phyloP scores from a whole-genome alignment of 352 stramenopile species.

The Phytophthora citrophthora region DNA sequence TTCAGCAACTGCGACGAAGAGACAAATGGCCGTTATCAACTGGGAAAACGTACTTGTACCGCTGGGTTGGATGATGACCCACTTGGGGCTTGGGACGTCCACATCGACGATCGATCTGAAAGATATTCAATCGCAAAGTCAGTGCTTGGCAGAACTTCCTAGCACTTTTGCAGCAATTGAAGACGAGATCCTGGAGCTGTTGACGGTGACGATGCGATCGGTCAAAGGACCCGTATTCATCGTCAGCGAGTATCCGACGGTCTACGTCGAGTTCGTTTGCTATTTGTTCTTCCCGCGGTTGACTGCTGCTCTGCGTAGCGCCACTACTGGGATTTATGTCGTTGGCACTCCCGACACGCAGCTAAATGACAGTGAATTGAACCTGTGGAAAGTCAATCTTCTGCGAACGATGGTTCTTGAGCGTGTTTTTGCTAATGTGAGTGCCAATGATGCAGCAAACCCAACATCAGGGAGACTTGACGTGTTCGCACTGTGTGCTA shows the following conservation, averaged over 20 bases:
- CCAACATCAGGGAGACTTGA: no score
- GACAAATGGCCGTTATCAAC: conserved; percentile 31
- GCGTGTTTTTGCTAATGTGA: conserved; percentile 16
- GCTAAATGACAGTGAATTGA: conserved; percentile 41
- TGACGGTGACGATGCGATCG: not conserved
- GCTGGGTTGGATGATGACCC: conserved; percentile 39
- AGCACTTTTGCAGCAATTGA: not conserved
- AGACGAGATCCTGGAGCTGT: not conserved
- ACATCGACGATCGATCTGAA: no score
- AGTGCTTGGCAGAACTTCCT: not conserved
- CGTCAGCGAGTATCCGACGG: conserved; percentile 31
- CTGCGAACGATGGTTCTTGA: conserved; percentile 53
- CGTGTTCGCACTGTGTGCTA: no score
- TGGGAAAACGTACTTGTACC: conserved; percentile 59
- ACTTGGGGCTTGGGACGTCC: conserved; percentile 34
- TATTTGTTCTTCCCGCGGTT: conserved; percentile 58
- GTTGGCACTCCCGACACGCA: conserved; percentile 41
- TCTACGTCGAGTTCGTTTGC: conserved; percentile 19
- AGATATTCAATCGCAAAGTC: no score
- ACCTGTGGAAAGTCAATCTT: conserved; percentile 53
- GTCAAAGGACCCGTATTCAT: conserved; percentile 48
- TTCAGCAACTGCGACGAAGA: not conserved
- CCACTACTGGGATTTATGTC: conserved; percentile 48
- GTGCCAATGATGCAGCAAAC: not conserved
- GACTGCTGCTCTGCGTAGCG: conserved; percentile 32